Evolutionary conservation across 805 yeast genomes (phyloP), one percentile per base, ranked within the genome.

Genomic region (Zygosaccharomyces siamensis): DNA sequence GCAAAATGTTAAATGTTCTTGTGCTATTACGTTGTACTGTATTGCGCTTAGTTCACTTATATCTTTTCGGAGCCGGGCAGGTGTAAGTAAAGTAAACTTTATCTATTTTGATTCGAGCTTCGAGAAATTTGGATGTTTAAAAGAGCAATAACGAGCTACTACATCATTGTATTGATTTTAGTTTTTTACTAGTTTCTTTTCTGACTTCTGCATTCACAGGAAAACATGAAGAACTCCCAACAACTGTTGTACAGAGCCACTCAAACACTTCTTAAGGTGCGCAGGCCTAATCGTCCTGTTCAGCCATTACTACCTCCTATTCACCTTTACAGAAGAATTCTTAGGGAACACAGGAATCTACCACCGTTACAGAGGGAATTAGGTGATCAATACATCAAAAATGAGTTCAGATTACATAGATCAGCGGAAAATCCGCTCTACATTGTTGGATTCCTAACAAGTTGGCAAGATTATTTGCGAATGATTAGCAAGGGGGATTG

Each of bases 381-480:
- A 20, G 99, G 99, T 3, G 97, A 93, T 67, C 76, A 80, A 56
- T 93, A 93, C 64, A 96, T 92, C 45, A 86, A 82, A 63, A 79
- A 83, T 31, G 99, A 93, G 70, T 93, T 93, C 72, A 81, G 82
- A 59, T 84, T 90, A 5, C 99, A 93, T 69, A 78, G 81, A 51
- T 68, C 72, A 42, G 77, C 84, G 5, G 96, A 89, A 55, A 89
- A 93, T 65, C 98, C 99, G 3, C 74, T 89, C 21, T 95, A 92
- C 62, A 89, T 93, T 30, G 89, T 93, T 8, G 99, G 97, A 8
- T 93, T 93, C 59, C 73, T 93, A 52, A 81, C 95, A 1, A 84
- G 88, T 51, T 93, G 99, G 99, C 99, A 93, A 67, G 92, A 84
- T 52, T 86, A 86, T 59, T 72, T 86, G 52, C 70, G 74, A 10